phyloP scores from a whole-genome alignment of 2,329 filamentous ascomycete species.

The Dactylellina sp. region DNA sequence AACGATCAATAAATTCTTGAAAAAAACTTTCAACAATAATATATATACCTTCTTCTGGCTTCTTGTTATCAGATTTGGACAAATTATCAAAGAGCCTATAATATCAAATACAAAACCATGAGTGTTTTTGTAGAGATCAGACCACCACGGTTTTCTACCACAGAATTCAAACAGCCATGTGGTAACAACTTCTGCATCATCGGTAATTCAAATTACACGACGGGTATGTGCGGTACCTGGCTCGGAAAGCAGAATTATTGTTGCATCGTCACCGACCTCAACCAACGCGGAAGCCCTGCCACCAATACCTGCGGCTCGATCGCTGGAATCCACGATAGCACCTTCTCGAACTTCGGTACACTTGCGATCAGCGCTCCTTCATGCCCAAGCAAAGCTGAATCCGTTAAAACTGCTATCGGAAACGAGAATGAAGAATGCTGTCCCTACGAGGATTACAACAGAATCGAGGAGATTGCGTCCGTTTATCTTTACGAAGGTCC shows the following conservation, averaged over 20 bases:
- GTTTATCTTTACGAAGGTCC: conserved; percentile 28
- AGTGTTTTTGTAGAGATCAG: conserved; percentile 28
- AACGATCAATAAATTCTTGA: no score
- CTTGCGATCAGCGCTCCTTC: neutral
- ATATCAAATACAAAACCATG: conserved; percentile 15
- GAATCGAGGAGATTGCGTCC: conserved; percentile 25
- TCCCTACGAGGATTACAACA: conserved; percentile 18
- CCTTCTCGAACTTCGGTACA: conserved; percentile 28
- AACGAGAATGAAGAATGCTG: conserved; percentile 21
- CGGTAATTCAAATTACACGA: conserved; percentile 31
- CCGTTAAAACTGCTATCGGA: conserved; percentile 4
- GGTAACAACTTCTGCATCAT: conserved; percentile 29
- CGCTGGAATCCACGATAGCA: conserved; percentile 31
- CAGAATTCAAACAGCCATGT: conserved; percentile 5
- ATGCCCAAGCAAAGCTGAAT: conserved; percentile 8
- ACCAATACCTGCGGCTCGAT: conserved; percentile 44
- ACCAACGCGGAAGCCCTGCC: neutral
- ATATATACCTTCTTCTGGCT: no score
- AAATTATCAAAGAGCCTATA: no score
- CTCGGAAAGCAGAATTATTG: conserved; percentile 40
- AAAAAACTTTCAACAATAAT: no score
- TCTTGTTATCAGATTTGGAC: no score
- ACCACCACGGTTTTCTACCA: conserved; percentile 12
- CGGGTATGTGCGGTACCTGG: conserved; percentile 45
- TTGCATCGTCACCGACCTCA: conserved; percentile 26